Evolutionary conservation across 768 basidiomycete species (phyloP).

Genomic region (Auricularia sp.): DNA sequence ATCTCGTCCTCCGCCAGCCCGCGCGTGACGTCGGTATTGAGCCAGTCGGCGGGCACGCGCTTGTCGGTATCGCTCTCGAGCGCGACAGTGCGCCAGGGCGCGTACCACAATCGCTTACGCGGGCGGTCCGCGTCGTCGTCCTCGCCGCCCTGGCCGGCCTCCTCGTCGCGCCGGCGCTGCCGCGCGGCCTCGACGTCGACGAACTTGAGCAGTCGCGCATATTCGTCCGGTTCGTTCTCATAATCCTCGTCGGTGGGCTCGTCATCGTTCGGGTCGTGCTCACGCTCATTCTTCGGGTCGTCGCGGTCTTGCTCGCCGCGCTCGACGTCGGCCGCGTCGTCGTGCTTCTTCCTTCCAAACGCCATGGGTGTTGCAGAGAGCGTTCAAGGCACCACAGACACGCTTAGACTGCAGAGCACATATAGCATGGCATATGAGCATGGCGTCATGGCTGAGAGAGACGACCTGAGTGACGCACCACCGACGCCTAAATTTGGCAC

Average conservation of each 20-base stretch:
- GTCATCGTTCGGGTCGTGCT: background rate
- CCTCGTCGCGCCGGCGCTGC: slow-evolving; percentile 12
- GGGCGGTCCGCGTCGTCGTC: slow-evolving; percentile 24
- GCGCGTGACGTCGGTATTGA: slow-evolving; percentile 29
- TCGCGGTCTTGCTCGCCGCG: background rate
- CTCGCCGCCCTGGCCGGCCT: slow-evolving; percentile 19
- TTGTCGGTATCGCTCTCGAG: slow-evolving; percentile 17
- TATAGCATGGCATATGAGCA: too few species aligned
- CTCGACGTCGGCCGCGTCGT: background rate
- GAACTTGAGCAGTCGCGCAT: slow-evolving; percentile 29
- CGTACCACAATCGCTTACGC: slow-evolving; percentile 32
- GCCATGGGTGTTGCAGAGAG: too few species aligned
- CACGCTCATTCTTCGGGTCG: background rate
- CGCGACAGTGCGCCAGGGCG: slow-evolving; percentile 34
- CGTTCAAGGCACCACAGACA: too few species aligned
- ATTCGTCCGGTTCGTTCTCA: slow-evolving; percentile 22
- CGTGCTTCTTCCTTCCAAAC: background rate
- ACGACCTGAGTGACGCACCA: too few species aligned
- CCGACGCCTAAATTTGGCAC: too few species aligned
- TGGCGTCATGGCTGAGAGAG: too few species aligned
- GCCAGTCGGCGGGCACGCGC: slow-evolving; percentile 31
- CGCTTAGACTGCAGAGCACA: too few species aligned
- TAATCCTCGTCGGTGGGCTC: background rate
- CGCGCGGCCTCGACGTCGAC: slow-evolving; percentile 22
- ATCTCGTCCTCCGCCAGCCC: slow-evolving; percentile 29